Base-by-base conservation (phyloP, 2,329 filamentous ascomycete genomes). In the Bimuria novae-zelandiae region DNA sequence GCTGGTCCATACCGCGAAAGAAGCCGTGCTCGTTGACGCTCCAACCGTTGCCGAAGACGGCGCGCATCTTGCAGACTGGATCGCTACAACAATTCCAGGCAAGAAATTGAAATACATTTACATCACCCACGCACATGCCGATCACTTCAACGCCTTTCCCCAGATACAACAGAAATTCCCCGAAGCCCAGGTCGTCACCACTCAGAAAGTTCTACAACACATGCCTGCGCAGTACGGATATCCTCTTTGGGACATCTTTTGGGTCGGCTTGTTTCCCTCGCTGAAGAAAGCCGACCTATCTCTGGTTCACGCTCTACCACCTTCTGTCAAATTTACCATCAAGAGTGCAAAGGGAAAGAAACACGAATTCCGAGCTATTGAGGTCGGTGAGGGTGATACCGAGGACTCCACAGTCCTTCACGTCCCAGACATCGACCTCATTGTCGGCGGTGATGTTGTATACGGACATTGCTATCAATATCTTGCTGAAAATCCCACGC, bases 51-150 rank as follows among this genome's bases (percentile, higher is more conserved):
- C 62, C 7, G 23, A 56, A 0, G 69, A 77, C 53, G 68, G 64
- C 3, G 51, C 65, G 7, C 65, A 62, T 1, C 59, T 77, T 4
- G 64, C 63, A 3, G 52, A 62, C 12, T 79, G 75, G 74, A 73
- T 78, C 51, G 29, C 25, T 3, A 37, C 44, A 32, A 46, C 66
- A 3, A 61, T 68, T 3, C 64, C 68, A 1, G 54, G 49, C n/a
- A 67, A 65, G 17, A 60, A 60, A 3, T 60, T 78, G 0, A 55
- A 52, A 3, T 71, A 70, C 36, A 72, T 77, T 22, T 77, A 76
- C 58, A 71, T 76, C 45, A 78, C 75, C 0, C 75, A 77, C 42
- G 73, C 73, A n/a, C 75, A 78, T 42, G 74, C 65, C 14, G 75
- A 77, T 56, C 76, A 79, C 56, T 77, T 64, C 54, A 72, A 77